A percentile compares a stretch with the other conserved stretches of the same genome.
Conservation (phyloP, 768 basidiomycete species). For the Pleurotus djamor region DNA sequence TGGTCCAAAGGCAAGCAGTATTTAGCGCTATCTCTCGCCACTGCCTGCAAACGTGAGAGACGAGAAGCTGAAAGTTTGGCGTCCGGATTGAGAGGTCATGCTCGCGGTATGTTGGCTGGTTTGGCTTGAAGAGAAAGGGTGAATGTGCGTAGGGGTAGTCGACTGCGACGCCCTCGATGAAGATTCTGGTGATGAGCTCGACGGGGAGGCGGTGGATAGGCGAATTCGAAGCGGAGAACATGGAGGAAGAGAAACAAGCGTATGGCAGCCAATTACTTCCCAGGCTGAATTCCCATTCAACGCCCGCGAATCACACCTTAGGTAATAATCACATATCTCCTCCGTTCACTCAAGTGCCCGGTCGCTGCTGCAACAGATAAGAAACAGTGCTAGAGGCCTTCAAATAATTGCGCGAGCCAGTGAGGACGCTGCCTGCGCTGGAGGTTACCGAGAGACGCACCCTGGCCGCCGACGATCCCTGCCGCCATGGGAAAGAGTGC, state of each 20-base stretch:
- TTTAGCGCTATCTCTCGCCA: constrained; percentile 56
- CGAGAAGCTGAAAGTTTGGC: constrained; percentile 49
- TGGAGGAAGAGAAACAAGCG: constrained; percentile 2
- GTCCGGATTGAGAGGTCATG: constrained; percentile 36
- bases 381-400: too few species aligned
- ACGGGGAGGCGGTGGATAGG: constrained; percentile 49
- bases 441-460: background rate
- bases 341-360: too few species aligned
- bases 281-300: background rate
- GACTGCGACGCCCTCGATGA: constrained; percentile 46
- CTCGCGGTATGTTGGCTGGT: constrained; percentile 18
- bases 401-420: background rate
- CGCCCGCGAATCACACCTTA: constrained; percentile 1
- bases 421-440: background rate
- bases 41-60: constrained; percentile 55
- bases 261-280: background rate
- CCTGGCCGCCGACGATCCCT: background rate
- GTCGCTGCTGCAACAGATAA: too few species aligned
- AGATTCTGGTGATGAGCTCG: constrained; percentile 58
- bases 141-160: constrained; percentile 42
- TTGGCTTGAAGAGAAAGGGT: constrained; percentile 50
- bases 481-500: constrained; percentile 67
- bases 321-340: too few species aligned
- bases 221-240: constrained; percentile 19
- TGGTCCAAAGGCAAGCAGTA: constrained; percentile 53